Evolutionary conservation across 225 moss, liverwort and hornwort genomes (phyloP), one percentile per base, ranked within the genome.

Genomic region (Takakia lepidozioides): DNA sequence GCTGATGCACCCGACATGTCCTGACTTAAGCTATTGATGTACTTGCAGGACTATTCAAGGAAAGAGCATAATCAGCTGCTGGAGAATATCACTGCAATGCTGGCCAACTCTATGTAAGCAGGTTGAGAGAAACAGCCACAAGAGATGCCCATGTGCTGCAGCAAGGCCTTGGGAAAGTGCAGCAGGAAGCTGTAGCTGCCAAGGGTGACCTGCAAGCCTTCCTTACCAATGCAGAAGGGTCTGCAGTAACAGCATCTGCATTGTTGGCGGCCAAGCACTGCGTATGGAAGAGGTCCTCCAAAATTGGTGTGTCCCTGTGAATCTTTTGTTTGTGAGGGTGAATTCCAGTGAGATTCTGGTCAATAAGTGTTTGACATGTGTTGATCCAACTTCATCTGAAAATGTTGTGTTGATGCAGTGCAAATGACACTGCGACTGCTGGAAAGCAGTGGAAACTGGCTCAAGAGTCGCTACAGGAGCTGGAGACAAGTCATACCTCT

Each of bases 391-490:
- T n/a, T n/a, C 35, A 23, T 23, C 19, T 19, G 53, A 36, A 36
- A 8, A 8, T 43, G 43, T 16, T 1, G 36, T 13, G 4, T 23
- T 7, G 18, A 51, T 62, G 64, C 82, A 89, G 93, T 61, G 66
- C 60, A 20, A 52, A 79, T 14, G 63, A 67, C 55, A 71, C 82
- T 8, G 65, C 63, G 47, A 79, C 63, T 34, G 82, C 84, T 45
- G 84, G 78, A 34, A 72, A 70, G 62, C 80, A 86, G 29, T 95
- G 90, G 95, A 82, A 80, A 49, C 48, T 73, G 20, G 64, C 78
- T 49, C 57, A 75, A 56, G 56, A 68, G 54, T 70, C 82, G 13
- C 48, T 90, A 8, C 73, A 73, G 27, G 65, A 65, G 10, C 68
- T 86, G 2, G 80, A 87, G 28, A 69, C 50, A 48, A 72, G 51